Percentiles rank a stretch among this genome's conserved stretches.
Evolutionary conservation across 352 stramenopile species (phyloP).

Genomic region (Pythium biforme): DNA sequence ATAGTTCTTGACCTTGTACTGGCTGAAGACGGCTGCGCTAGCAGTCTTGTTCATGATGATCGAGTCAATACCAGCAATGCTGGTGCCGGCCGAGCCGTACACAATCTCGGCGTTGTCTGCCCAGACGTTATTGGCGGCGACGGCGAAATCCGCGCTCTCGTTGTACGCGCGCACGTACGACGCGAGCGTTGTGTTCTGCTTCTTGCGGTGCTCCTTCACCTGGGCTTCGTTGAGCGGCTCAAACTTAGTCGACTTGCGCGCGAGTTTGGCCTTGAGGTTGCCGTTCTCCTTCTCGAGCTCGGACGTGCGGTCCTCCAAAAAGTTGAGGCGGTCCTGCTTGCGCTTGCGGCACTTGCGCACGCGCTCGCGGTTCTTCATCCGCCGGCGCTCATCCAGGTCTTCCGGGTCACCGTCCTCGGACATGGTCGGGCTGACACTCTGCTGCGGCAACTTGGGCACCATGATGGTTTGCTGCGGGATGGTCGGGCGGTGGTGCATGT

Average conservation of each 20-base stretch:
- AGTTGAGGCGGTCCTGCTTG: conserved; percentile 87
- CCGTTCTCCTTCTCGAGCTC: conserved; percentile 86
- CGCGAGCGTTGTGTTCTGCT: conserved; percentile 73
- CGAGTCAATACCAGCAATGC: conserved; percentile 47
- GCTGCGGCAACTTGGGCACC: conserved; percentile 23
- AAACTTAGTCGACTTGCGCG: conserved; percentile 43
- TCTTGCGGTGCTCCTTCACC: conserved; percentile 77
- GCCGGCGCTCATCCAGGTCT: conserved; percentile 79
- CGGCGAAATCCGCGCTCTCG: conserved; percentile 58
- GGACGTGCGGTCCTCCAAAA: conserved; percentile 78
- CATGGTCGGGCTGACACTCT: conserved; percentile 51
- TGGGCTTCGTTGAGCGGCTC: conserved; percentile 55
- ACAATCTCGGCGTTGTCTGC: conserved; percentile 64
- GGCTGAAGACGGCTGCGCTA: conserved; percentile 57
- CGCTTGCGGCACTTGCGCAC: conserved; percentile 88
- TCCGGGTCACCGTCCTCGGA: conserved; percentile 76
- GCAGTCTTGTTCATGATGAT: conserved; percentile 70
- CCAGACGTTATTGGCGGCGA: conserved; percentile 55
- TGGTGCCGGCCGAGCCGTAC: conserved; percentile 48
- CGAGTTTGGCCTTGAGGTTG: conserved; percentile 72
- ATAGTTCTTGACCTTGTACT: conserved; percentile 86
- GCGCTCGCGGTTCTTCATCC: conserved; percentile 88
- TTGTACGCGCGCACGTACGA: conserved; percentile 79
- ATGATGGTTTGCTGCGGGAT: conserved; percentile 45
- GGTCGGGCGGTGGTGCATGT: conserved; percentile 71